Conservation (phyloP, 2,329 filamentous ascomycete species). For the Calonectria montana region DNA sequence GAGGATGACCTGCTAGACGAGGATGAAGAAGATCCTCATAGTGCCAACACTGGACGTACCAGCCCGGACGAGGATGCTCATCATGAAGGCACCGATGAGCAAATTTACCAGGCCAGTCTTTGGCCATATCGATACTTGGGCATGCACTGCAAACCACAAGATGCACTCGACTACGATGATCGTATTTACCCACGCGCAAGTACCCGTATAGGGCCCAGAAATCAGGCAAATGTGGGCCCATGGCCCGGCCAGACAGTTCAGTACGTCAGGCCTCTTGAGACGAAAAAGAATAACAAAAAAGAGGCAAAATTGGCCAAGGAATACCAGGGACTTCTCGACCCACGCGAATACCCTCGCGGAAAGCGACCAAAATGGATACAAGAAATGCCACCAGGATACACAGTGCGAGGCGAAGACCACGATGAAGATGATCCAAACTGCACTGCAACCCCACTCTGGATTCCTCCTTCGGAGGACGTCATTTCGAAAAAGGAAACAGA, state of each 20-base stretch:
- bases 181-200: constrained; percentile 96
- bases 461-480: constrained; percentile 71
- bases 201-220: constrained; percentile 88
- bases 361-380: constrained; percentile 93
- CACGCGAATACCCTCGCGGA: constrained; percentile 81
- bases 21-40: constrained; percentile 76
- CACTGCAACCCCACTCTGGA: constrained; percentile 83
- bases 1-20: constrained; percentile 74
- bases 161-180: constrained; percentile 96
- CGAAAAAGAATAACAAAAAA: constrained; percentile 85
- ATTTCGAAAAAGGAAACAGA: constrained; percentile 71
- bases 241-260: constrained; percentile 93
- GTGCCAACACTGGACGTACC: constrained; percentile 67
- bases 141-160: constrained; percentile 94
- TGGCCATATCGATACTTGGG: constrained; percentile 98
- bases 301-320: constrained; percentile 84
- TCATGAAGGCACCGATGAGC: constrained; percentile 78
- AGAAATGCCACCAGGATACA: constrained; percentile 89
- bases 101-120: constrained; percentile 90
- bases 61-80: constrained; percentile 71
- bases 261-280: constrained; percentile 88
- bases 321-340: constrained; percentile 80
- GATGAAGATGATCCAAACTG: constrained; percentile 77
- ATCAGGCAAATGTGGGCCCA: constrained; percentile 86
- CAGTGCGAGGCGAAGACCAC: constrained; percentile 84